Conservation (phyloP, 495 filamentous ascomycete genomes). For the Penicillium turbatum region DNA sequence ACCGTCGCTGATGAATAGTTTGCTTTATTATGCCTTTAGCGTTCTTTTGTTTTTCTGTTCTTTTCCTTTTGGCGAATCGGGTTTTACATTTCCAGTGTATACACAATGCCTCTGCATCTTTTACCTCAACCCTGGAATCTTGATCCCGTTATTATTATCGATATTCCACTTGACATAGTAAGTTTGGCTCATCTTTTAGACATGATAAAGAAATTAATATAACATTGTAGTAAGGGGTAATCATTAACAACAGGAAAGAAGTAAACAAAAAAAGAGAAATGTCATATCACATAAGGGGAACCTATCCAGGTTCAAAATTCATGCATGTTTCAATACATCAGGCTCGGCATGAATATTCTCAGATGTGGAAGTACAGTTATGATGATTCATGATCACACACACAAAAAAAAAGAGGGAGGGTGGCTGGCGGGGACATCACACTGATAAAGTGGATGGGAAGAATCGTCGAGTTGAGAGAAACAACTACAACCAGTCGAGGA, state of each 20-base stretch:
- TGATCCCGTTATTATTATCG: neutral
- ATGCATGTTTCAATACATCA: neutral
- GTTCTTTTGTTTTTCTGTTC: neutral
- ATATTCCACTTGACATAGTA: too few relatives aligned
- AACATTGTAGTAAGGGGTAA: constrained; percentile 1
- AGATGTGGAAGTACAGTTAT: neutral
- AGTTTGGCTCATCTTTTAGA: neutral
- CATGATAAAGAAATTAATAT: neutral
- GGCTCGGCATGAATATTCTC: neutral
- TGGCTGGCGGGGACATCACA: neutral
- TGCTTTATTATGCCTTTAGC: neutral
- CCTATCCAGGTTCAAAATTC: constrained; percentile 1
- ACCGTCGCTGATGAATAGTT: neutral
- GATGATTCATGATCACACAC: too few relatives aligned
- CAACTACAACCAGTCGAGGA: constrained; percentile 71
- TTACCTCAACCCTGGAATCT: neutral
- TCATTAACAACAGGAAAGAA: neutral
- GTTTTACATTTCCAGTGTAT: neutral
- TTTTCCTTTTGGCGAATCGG: neutral
- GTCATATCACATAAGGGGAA: constrained; percentile 10
- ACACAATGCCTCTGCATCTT: neutral
- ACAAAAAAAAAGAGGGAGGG: neutral
- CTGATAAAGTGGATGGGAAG: neutral
- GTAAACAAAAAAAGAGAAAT: neutral
- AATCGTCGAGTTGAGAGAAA: neutral